phyloP scores from a whole-genome alignment of 805 yeast species.

The Torulaspora indica region DNA sequence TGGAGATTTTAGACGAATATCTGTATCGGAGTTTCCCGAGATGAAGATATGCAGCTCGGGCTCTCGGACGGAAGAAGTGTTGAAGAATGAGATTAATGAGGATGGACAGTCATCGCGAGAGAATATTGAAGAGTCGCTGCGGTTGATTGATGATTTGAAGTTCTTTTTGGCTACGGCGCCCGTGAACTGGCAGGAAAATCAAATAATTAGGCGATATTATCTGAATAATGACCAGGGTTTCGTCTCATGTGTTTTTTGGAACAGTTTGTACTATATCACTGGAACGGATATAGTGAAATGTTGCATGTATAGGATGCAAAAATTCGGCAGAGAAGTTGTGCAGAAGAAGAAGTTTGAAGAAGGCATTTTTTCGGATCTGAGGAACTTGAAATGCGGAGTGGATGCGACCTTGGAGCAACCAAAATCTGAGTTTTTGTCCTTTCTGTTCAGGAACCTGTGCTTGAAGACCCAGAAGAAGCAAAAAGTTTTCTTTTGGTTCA shows the following conservation, averaged over 20 bases:
- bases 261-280: conserved; percentile 79
- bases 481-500: conserved; percentile 94
- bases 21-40: no score
- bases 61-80: conserved; percentile 21
- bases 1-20: no score
- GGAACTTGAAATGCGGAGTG: conserved; percentile 78
- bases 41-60: conserved; percentile 16
- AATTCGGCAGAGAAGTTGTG: conserved; percentile 77
- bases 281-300: conserved; percentile 96
- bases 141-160: conserved; percentile 70
- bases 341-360: conserved; percentile 96
- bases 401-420: conserved; percentile 88
- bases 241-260: conserved; percentile 91
- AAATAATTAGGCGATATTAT: conserved; percentile 79
- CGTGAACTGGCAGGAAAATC: conserved; percentile 86
- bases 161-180: conserved; percentile 91
- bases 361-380: conserved; percentile 86
- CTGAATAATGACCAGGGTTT: conserved; percentile 86
- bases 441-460: conserved; percentile 80
- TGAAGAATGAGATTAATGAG: conserved; percentile 12
- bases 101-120: conserved; percentile 7
- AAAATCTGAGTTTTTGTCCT: conserved; percentile 75
- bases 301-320: conserved; percentile 79
- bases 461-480: conserved; percentile 93
- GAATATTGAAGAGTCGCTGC: conserved; percentile 47